A percentile compares a stretch with the other conserved stretches of the same genome.
These are phyloP conservation scores for Cryptosporidium ubiquitum DNA, from an alignment of 169 alveolate species.

Conservation along the genomic window DNA sequence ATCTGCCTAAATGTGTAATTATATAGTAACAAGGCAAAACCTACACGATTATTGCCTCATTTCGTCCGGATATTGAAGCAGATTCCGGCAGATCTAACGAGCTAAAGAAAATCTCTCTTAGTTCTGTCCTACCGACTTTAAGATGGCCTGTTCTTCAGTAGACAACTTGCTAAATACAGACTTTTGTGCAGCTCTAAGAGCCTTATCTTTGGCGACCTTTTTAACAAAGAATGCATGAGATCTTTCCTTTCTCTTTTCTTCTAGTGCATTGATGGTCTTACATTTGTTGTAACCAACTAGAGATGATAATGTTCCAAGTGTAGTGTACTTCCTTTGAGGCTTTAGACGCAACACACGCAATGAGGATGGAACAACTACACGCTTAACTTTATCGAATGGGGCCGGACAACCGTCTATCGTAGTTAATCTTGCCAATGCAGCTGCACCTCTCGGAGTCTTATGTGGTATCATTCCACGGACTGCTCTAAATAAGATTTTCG, in stretches of 20 bases:
- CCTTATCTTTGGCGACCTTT: constrained; percentile 79
- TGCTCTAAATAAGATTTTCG: constrained; percentile 96
- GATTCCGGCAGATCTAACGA: background rate
- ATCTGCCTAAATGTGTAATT: background rate
- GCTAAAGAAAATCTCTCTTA: background rate
- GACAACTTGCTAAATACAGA: constrained; percentile 33
- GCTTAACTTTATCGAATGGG: constrained; percentile 93
- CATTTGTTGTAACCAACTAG: constrained; percentile 93
- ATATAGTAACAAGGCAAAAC: constrained; percentile 14
- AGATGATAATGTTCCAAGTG: constrained; percentile 91
- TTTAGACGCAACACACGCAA: constrained; percentile 88
- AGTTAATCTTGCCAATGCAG: constrained; percentile 94
- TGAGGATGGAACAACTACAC: constrained; percentile 94
- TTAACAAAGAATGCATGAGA: constrained; percentile 85
- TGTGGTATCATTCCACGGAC: constrained; percentile 99
- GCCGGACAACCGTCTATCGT: constrained; percentile 95
- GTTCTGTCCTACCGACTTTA: constrained; percentile 45
- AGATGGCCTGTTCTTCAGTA: constrained; percentile 41
- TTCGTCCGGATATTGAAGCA: background rate
- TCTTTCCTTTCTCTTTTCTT: constrained; percentile 91
- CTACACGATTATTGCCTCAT: constrained; percentile 1
- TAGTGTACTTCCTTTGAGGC: constrained; percentile 87
- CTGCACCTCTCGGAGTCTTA: constrained; percentile 97
- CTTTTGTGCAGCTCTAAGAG: constrained; percentile 37
- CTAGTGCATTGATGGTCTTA: constrained; percentile 87